Base-by-base conservation (phyloP, 257 asterid genomes). In the Verbascum thapsus region DNA sequence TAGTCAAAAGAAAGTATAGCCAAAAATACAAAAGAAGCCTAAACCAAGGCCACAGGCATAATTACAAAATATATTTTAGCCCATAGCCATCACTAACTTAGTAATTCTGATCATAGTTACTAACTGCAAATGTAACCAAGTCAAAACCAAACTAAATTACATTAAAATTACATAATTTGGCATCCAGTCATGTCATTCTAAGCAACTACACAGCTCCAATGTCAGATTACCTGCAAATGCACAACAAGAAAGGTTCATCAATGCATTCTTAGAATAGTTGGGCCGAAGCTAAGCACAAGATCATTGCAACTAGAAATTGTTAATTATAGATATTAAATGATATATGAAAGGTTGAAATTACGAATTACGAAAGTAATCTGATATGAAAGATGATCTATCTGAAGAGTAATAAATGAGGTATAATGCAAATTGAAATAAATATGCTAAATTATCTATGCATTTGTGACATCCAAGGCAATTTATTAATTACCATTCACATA, bases 41-140 rank as follows among this genome's bases (percentile, higher is more conserved):
- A 76, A 73, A 73, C 66, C 65, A 63, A 73, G n/a, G n/a, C 69
- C 72, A 71, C 58, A 26, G 71, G 72, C 70, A 68, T 82, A 69
- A 73, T 77, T 77, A 75, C 78, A 79, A 55, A 56, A 73, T 53
- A 59, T 51, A n/a, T 35, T 69, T 47, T 69, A 61, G 69, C 78
- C n/a, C 70, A 34, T 63, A 22, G 59, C 63, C 75, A 51, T 10
- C 69, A 57, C 17, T 53, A 55, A 2, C 65, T 60, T 56, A 62
- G 52, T 53, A 44, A 32, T 26, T 45, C 37, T 8, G 42, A 53
- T 64, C 66, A 53, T 60, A 62, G 60, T 47, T 9, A 39, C 70
- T 48, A 58, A 15, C 34, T 11, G 71, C 11, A 35, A 61, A 65
- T 8, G 45, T 67, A 62, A 73, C 67, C 52, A 47, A 73, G 22